These are phyloP conservation scores for Heliamphora exappendiculata DNA, from an alignment of 148 eudicot genomes.

Conservation along the genomic window DNA sequence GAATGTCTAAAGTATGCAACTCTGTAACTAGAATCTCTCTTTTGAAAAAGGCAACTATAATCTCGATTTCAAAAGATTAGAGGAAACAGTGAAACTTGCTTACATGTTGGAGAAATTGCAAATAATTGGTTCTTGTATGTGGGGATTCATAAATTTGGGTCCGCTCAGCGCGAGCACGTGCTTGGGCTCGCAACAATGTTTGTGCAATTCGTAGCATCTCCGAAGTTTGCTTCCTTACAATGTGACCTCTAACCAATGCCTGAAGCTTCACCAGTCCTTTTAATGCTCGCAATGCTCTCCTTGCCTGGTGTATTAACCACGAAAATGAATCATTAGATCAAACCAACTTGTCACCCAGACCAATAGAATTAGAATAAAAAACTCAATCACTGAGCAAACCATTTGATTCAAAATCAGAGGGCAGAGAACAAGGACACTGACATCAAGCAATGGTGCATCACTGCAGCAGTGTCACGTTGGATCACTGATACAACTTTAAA, in stretches of 20 bases:
- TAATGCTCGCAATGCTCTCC: constrained; percentile 73
- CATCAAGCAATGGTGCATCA: too few species aligned
- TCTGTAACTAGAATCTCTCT: neutral
- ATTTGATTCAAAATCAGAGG: too few species aligned
- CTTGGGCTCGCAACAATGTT: constrained; percentile 58
- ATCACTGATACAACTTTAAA: too few species aligned
- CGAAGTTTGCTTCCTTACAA: constrained; percentile 57
- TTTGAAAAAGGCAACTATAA: neutral
- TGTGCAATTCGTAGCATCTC: constrained; percentile 58
- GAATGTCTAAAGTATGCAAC: neutral
- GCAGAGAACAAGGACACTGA: too few species aligned
- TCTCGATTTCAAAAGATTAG: neutral
- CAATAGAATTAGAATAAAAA: too few species aligned
- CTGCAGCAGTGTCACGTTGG: too few species aligned
- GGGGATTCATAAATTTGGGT: constrained; percentile 39
- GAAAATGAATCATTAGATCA: too few species aligned
- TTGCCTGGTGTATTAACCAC: constrained; percentile 74
- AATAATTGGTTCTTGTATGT: constrained; percentile 40
- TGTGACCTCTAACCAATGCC: constrained; percentile 80
- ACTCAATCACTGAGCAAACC: too few species aligned
- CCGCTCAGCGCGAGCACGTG: constrained; percentile 53
- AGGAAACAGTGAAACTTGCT: constrained; percentile 19
- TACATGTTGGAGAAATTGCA: constrained; percentile 38
- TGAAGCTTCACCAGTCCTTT: constrained; percentile 81
- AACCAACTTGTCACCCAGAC: too few species aligned